phyloP scores from a whole-genome alignment of 306 rosid genomes.

The Prunus fruticosa region DNA sequence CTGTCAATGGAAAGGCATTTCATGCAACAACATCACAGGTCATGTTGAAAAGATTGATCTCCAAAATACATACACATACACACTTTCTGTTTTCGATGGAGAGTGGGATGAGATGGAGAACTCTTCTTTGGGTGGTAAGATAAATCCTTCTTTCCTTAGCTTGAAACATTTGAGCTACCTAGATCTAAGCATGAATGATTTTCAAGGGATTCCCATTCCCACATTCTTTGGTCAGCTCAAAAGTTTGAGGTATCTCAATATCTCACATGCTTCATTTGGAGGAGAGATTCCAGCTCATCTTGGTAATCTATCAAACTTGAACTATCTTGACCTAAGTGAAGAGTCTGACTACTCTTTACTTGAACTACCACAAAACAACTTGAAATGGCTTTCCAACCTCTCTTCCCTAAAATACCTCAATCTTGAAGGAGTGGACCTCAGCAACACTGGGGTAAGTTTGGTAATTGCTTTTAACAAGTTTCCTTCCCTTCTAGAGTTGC shows the following conservation, averaged over 20 bases:
- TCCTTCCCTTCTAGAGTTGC: too few relatives aligned
- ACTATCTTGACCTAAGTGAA: conserved; percentile 19
- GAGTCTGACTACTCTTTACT: background rate
- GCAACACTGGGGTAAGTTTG: too few relatives aligned
- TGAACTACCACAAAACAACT: background rate
- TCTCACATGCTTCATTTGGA: conserved; percentile 32
- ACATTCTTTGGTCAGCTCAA: conserved; percentile 31
- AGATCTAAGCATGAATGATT: conserved; percentile 39
- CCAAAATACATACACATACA: background rate
- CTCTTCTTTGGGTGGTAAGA: conserved; percentile 20
- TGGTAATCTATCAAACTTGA: conserved; percentile 1
- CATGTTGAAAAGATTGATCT: conserved; percentile 33
- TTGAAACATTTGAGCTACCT: conserved; percentile 27
- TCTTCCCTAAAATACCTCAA: too few relatives aligned
- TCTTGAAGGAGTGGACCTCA: too few relatives aligned
- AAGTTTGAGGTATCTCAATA: conserved; percentile 33
- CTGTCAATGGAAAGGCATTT: conserved; percentile 38
- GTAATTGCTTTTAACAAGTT: too few relatives aligned
- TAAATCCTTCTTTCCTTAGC: conserved; percentile 36
- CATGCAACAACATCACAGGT: conserved; percentile 31
- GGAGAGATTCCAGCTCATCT: conserved; percentile 6
- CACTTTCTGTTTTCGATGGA: background rate
- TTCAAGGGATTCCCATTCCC: conserved; percentile 28
- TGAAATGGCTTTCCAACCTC: background rate
- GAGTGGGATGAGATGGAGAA: background rate